Base-by-base conservation (phyloP, 805 yeast genomes). In the Ogataea glucozyma region DNA sequence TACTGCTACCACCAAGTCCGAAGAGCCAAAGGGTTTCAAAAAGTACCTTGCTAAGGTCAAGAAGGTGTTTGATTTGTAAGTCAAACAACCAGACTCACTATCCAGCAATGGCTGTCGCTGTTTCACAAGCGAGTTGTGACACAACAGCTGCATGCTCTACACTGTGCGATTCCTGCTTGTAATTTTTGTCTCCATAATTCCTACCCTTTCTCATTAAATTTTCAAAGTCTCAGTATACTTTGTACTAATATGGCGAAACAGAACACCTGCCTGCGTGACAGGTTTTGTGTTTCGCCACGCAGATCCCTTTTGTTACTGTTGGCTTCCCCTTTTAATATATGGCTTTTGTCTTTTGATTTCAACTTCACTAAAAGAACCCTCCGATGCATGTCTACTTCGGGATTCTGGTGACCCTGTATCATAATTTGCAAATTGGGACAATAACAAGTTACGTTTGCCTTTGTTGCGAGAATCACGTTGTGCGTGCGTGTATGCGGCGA, bases 31-130 rank as follows among this genome's bases (percentile, higher is more conserved):
- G 45, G 51, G 58, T 13, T 41, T 53, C 37, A 63, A 62, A 58
- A 64, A 59, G 51, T 48, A 57, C 41, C 26, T 54, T 13, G 47
- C 57, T 32, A 62, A 60, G 53, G 38, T 64, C 36, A 64, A 62
- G 58, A 58, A 55, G 42, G 34, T 47, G 24, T 50, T 50, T 27
- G 47, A 47, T 41, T 14, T 49, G 35, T 49, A 39, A 43, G 13
- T 37, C 16, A 6, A 11, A 16, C 16, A 21, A 30, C 10, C 21
- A 10, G 12, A 30, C 32, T n/a, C n/a, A n/a, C n/a, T n/a, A n/a
- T 22, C 26, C 26, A 22, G 26, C 26, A 22, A 11, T 22, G 26
- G 26, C 7, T 14, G 12, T 12, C n/a, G 27, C 27, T 17, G 31
- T 10, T 12, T 6, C 16, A 10, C 24, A 8, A 11, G 21, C 32